Conservation (phyloP, 2,329 filamentous ascomycete species). For the Dactylellina haptotyla region DNA sequence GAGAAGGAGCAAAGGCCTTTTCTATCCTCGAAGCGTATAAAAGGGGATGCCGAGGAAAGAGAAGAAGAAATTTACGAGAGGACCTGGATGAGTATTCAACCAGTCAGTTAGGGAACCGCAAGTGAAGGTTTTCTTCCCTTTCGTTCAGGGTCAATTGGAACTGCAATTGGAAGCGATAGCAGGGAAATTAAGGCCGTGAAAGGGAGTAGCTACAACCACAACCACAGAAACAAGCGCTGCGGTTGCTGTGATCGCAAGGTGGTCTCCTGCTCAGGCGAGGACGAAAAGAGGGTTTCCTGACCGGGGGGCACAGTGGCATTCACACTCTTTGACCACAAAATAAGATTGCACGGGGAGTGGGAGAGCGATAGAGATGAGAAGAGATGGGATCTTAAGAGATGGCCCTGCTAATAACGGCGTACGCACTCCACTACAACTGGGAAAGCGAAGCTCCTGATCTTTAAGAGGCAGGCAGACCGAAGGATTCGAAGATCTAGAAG, state of each 20-base stretch:
- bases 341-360: no score
- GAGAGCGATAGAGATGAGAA: background rate
- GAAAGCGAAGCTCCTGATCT: no score
- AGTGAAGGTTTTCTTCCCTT: background rate
- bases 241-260: slow-evolving; percentile 4
- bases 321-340: no score
- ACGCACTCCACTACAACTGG: no score
- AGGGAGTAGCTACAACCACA: background rate
- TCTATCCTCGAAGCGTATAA: background rate
- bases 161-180: slow-evolving; percentile 26
- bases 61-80: background rate
- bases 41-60: slow-evolving; percentile 2
- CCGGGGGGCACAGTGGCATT: no score
- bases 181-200: background rate
- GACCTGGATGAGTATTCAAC: slow-evolving; percentile 6
- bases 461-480: no score
- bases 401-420: no score
- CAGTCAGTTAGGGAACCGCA: background rate
- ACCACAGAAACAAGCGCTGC: no score
- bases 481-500: no score
- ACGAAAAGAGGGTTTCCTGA: background rate
- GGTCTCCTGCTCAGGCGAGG: background rate
- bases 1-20: slow-evolving; percentile 1
- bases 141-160: slow-evolving; percentile 34
- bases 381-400: no score